Evolutionary conservation across 805 yeast genomes (phyloP).

Genomic region (Yarrowia phangngaensis): DNA sequence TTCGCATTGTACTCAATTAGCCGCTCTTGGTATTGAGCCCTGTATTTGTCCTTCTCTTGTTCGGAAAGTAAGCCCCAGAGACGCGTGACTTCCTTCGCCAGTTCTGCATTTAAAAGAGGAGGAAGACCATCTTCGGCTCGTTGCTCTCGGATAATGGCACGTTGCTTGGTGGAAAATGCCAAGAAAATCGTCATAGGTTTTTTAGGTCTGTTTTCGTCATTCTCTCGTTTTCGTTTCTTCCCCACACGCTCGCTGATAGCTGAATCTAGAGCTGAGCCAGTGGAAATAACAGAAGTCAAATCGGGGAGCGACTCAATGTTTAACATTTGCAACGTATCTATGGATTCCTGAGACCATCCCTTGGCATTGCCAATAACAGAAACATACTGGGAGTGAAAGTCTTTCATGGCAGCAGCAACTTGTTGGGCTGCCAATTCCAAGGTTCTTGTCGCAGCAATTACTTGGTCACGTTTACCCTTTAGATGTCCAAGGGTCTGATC

Average conservation of each 20-base stretch:
- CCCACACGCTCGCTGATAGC: too few relatives aligned
- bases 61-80: slow-evolving; percentile 72
- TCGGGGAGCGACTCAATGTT: slow-evolving; percentile 1
- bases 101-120: slow-evolving; percentile 66
- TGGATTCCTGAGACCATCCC: neutral
- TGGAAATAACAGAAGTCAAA: neutral
- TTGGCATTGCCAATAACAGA: neutral
- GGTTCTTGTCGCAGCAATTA: slow-evolving; percentile 7
- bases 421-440: slow-evolving; percentile 8
- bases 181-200: slow-evolving; percentile 88
- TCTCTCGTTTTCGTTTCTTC: neutral
- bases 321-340: neutral
- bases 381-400: slow-evolving; percentile 1
- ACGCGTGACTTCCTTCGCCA: slow-evolving; percentile 72
- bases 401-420: slow-evolving; percentile 4
- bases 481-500: slow-evolving; percentile 16
- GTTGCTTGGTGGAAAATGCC: slow-evolving; percentile 66
- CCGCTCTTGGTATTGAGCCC: neutral
- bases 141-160: slow-evolving; percentile 67
- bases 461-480: slow-evolving; percentile 14
- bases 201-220: slow-evolving; percentile 68
- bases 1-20: slow-evolving; percentile 3
- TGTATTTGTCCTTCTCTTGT: slow-evolving; percentile 31
- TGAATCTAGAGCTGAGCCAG: neutral
- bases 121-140: slow-evolving; percentile 57